Evolutionary conservation across 2,329 filamentous ascomycete genomes (phyloP), one percentile per base, ranked within the genome.

Genomic region (Colletotrichum lupini): DNA sequence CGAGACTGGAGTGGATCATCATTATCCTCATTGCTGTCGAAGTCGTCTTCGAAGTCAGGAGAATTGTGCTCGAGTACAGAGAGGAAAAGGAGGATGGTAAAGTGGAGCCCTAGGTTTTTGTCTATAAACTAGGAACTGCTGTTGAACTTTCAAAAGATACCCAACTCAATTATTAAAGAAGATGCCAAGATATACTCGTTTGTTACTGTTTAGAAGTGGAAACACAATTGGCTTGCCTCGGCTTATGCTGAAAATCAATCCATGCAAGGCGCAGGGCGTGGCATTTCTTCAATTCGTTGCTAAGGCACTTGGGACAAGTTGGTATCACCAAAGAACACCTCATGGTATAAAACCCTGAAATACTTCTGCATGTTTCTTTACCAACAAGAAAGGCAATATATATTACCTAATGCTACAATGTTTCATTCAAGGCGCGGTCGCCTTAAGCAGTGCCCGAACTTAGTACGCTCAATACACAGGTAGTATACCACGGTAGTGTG

Each of bases 21-120:
- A 98, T 99, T 78, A 87, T 94, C 2, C 88, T 99, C 67, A 99
- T 99, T 80, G 91, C 94, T 1, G 93, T 98, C 42, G 97, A 99
- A 83, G 95, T 98, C 16, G 87, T 92, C 12, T 97, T 98, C 81
- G 96, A 97, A 82, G 86, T 98, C 74, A 86, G 94, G 75, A 87
- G 93, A 69, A 87, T 95, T 61, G 92, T 91, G 82, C 89, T 91
- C 75, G 93, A 95, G 77, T 87, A 86, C 77, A 77, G 75, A 67
- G 81, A 83, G 59, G 83, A 86, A 75, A 79, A 78, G 35, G 80
- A 77, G 46, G 75, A 16, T 14, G 61, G 32, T 16, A 65, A 77
- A 46, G 76, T 73, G 56, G 75, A 76, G 28, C 67, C 28, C n/a
- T 35, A 59, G n/a, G 19, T 3, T 1, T 11, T 11, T 19, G 35